These are phyloP conservation scores for Trichosanthes truncata DNA, from an alignment of 306 rosid species.

Conservation along the genomic window DNA sequence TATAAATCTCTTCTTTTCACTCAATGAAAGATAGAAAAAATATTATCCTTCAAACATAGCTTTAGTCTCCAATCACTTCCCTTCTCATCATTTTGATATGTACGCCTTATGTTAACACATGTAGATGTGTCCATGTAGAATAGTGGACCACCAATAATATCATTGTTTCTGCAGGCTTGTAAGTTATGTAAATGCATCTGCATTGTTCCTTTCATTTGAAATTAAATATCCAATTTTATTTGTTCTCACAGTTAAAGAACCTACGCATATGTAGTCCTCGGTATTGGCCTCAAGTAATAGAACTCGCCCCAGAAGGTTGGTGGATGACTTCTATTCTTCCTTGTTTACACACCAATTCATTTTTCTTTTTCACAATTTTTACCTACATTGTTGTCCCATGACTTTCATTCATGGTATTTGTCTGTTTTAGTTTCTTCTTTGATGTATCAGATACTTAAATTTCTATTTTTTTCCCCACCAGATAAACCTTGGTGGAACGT, in stretches of 20 bases:
- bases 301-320: conserved; percentile 71
- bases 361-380: background rate
- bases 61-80: background rate
- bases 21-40: too few relatives aligned
- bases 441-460: background rate
- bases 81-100: background rate
- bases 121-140: too few relatives aligned
- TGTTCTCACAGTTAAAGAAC: conserved; percentile 58
- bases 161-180: background rate
- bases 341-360: background rate
- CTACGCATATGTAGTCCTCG: conserved; percentile 90
- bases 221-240: conserved; percentile 5
- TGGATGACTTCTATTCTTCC: background rate
- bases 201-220: background rate
- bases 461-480: conserved; percentile 21
- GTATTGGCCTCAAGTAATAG: conserved; percentile 86
- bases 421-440: background rate
- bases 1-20: too few relatives aligned
- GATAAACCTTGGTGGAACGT: conserved; percentile 94
- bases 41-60: too few relatives aligned
- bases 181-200: background rate
- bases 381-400: background rate
- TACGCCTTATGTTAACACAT: background rate
- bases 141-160: background rate
- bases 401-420: background rate